Base-by-base conservation (phyloP, 345 rosid species). In the Rhodamnia rubescens region DNA sequence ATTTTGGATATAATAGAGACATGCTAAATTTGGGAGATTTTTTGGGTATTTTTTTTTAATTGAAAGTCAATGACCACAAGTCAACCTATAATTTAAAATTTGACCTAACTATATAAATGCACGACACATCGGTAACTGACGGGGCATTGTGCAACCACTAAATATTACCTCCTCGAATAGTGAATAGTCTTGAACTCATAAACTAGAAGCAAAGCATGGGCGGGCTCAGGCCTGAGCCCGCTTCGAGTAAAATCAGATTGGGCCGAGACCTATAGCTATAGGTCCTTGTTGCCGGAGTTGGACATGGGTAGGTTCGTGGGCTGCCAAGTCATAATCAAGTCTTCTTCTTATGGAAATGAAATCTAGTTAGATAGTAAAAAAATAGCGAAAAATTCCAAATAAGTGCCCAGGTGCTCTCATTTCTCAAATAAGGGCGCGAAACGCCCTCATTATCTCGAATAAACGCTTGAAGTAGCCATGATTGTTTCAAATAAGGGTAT, bases 171-270 rank as follows among this genome's bases (percentile, higher is more conserved):
- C 7, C 8, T 26, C 1, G 2, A n/a, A 12, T 58, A 58, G 32
- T n/a, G 69, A 58, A n/a, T 14, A 5, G 16, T 11, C 32, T 3
- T 2, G 8, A 26, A 57, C 64, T 57, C 15, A 57, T 26, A 57
- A 11, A 57, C 13, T 57, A 57, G 7, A 57, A 14, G 74, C 0
- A 6, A 59, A 59, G 32, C 74, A 13, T 27, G 40, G 36, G 4
- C 8, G 32, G 74, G 5, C 36, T 20, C 29, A n/a, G 3, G 8
- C 22, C 22, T 0, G 1, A 1, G 64, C 16, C 1, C 26, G 0
- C 64, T 16, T 26, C 2, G 1, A 2, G 20, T 5, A 11, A 3
- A 59, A 15, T 59, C 1, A 59, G 5, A 59, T 59, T 59, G 20
- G 40, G 74, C 15, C 18, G 4, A 0, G 36, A 13, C 18, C 40